Percentiles rank a stretch among this genome's conserved stretches.
These are phyloP conservation scores for Fonsecaea erecta DNA, from an alignment of 2,329 filamentous ascomycete genomes.

Conservation along the genomic window DNA sequence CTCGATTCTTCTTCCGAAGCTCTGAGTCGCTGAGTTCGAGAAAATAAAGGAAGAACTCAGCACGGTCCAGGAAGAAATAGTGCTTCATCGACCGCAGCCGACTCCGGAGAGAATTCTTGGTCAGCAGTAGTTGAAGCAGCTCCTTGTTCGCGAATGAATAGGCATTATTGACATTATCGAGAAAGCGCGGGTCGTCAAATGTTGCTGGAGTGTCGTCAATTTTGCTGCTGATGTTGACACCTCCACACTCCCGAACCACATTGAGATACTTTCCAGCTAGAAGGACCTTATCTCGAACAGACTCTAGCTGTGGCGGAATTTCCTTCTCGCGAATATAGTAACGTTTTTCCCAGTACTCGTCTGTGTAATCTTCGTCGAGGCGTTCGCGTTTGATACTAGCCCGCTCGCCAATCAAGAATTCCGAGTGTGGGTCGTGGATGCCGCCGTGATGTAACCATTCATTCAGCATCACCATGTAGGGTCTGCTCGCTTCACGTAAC, in stretches of 20 bases:
- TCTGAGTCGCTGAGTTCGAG: conserved; percentile 89
- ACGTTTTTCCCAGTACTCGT: conserved; percentile 98
- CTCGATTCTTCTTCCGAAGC: conserved; percentile 83
- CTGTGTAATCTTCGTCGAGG: conserved; percentile 93
- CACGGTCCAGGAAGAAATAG: conserved; percentile 98
- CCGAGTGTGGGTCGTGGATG: conserved; percentile 89
- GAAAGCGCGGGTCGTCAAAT: conserved; percentile 87
- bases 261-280: conserved; percentile 97
- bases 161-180: conserved; percentile 93
- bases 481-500: conserved; percentile 83
- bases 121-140: conserved; percentile 85
- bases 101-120: conserved; percentile 86
- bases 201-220: conserved; percentile 82
- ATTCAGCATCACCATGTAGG: conserved; percentile 98
- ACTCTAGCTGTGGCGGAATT: conserved; percentile 87
- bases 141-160: conserved; percentile 96
- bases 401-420: conserved; percentile 94
- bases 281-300: conserved; percentile 90
- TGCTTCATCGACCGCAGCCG: conserved; percentile 91
- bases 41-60: conserved; percentile 98
- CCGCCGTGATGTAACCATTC: conserved; percentile 97
- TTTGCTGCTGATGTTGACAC: conserved; percentile 88
- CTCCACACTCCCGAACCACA: conserved; percentile 94
- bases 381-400: conserved; percentile 91
- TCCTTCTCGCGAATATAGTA: conserved; percentile 93